Evolutionary conservation across 2,329 filamentous ascomycete genomes (phyloP).

Genomic region (Penicillium verrucosum): DNA sequence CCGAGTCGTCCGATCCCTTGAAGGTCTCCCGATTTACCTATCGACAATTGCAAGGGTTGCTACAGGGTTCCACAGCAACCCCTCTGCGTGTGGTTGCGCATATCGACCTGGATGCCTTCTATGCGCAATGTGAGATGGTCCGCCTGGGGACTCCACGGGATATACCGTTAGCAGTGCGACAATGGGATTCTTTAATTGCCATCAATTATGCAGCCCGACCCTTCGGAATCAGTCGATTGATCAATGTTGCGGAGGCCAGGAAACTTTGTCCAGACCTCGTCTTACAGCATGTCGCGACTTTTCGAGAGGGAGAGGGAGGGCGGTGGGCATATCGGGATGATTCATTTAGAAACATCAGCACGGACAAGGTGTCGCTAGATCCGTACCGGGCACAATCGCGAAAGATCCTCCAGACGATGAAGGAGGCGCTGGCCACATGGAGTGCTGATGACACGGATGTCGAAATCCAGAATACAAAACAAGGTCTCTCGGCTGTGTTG

Average conservation of each 20-base stretch:
- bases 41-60: constrained; percentile 74
- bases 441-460: constrained; percentile 21
- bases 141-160: constrained; percentile 71
- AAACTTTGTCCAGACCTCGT: constrained; percentile 82
- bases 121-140: constrained; percentile 93
- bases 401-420: constrained; percentile 75
- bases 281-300: constrained; percentile 90
- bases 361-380: constrained; percentile 91
- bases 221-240: constrained; percentile 75
- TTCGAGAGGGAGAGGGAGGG: constrained; percentile 78
- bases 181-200: constrained; percentile 93
- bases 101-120: constrained; percentile 95
- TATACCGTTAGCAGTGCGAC: constrained; percentile 84
- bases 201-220: constrained; percentile 90
- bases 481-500: constrained; percentile 52
- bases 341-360: constrained; percentile 72
- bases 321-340: constrained; percentile 89
- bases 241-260: constrained; percentile 74
- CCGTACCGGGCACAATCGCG: constrained; percentile 84
- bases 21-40: constrained; percentile 73
- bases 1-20: constrained; percentile 25
- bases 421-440: constrained; percentile 62
- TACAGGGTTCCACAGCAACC: constrained; percentile 65
- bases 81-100: constrained; percentile 86
- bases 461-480: constrained; percentile 21